Conservation (phyloP, 192 early-diverging fungal genomes). For the Coemansia reversa region DNA sequence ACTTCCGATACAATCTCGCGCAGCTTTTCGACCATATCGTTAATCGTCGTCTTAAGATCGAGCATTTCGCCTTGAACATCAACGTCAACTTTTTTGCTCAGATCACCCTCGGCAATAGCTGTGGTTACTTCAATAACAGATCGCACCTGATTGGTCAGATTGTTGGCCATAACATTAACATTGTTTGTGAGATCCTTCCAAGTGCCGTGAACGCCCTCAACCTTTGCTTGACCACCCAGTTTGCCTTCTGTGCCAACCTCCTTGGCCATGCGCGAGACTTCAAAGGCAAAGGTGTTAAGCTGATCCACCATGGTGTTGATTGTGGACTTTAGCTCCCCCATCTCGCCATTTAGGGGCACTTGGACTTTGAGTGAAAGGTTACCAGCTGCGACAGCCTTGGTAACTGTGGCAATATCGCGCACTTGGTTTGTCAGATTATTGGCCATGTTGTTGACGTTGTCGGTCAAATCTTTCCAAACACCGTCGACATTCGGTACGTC, state of each 20-base stretch:
- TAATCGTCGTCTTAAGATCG: conserved; percentile 54
- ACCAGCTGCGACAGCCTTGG: conserved; percentile 59
- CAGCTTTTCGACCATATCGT: conserved; percentile 59
- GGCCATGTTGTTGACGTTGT: conserved; percentile 62
- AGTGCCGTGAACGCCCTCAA: conserved; percentile 58
- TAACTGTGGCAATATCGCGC: conserved; percentile 60
- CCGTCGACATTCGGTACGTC: conserved; percentile 55
- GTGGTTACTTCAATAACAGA: conserved; percentile 56
- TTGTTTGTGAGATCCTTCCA: conserved; percentile 66
- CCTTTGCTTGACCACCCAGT: conserved; percentile 62
- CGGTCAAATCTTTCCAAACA: conserved; percentile 55
- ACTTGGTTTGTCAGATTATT: conserved; percentile 61
- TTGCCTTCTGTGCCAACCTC: conserved; percentile 66
- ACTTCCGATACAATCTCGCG: conserved; percentile 55
- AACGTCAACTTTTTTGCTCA: conserved; percentile 57
- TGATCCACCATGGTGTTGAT: conserved; percentile 67
- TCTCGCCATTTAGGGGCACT: conserved; percentile 58
- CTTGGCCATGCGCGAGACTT: conserved; percentile 60
- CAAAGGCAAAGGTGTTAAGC: conserved; percentile 56
- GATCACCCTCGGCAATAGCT: conserved; percentile 58
- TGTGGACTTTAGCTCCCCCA: conserved; percentile 56
- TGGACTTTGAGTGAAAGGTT: conserved; percentile 58
- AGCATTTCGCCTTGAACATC: conserved; percentile 57
- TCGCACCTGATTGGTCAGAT: conserved; percentile 61
- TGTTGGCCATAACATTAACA: conserved; percentile 63